Evolutionary conservation across 2,329 filamentous ascomycete species (phyloP), one percentile per base, ranked within the genome.

Genomic region (Scedosporium aurantiacum): DNA sequence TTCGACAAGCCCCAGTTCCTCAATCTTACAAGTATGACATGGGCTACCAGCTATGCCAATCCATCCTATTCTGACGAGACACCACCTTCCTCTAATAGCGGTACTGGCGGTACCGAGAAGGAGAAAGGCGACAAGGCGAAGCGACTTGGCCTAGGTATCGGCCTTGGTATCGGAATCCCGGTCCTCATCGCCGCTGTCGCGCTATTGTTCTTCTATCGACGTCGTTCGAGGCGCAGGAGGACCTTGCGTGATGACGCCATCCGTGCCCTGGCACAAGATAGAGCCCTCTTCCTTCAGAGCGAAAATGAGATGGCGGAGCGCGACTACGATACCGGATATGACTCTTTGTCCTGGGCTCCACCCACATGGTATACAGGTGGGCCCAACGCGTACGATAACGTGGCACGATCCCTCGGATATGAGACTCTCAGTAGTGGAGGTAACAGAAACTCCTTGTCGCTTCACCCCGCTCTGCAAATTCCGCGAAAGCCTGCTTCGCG

Each of bases 131-230:
- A 66, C 7, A 67, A 65, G 41, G 67, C 65, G 43, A 71, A 64
- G 61, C 66, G 65, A 1, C 66, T 87, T 4, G 85, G 85, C 0
- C 74, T 90, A 0, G 86, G 86, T 0, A 73, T 87, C 2, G 87
- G 87, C 0, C 69, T 90, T 1, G 86, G 87, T 1, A 71, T 91
- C 1, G 87, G 86, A 1, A 68, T 87, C 1, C 74, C 81, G 0
- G 74, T 82, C 1, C 67, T 83, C 2, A 63, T 84, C 7, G 71
- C 76, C 0, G 72, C 79, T 0, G 65, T 80, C 2, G 25, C 82
- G 8, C 60, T 81, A 21, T 78, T 73, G 61, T 74, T 81, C 60
- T 78, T 79, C 63, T 82, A 80, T 10, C 80, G 78, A 64, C 76
- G 78, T n/a, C 78, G 14, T 69, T 67, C 54, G 67, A 68, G 64